Base-by-base conservation (phyloP, 1,284 basidiomycete genomes). In the Stereum hirsutum region DNA sequence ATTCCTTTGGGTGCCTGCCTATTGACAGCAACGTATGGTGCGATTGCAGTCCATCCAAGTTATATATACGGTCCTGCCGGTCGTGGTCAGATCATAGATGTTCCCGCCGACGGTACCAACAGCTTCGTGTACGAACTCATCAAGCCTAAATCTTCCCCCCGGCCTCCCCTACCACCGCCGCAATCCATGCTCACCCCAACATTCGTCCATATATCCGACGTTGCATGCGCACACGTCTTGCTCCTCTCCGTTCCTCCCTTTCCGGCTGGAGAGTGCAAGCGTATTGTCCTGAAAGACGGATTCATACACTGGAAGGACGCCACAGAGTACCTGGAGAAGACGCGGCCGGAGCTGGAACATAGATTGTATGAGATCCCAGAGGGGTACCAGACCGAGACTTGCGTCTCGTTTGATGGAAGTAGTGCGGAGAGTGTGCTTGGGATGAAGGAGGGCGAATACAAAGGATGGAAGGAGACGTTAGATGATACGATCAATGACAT, bases 401-500 rank as follows among this genome's bases (percentile, higher is more conserved):
- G 24, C 5, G 39, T 21, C 6, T 1, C 11, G 15, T 39, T 39
- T 19, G 24, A 39, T 12, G 21, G 21, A 3, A 25, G 12, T 19
- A 39, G 20, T 25, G 39, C 39, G 39, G 26, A n/a, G 17, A n/a
- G 4, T 8, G 25, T 41, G n/a, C 28, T 32, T 26, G 28, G 28
- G 10, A 41, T 41, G 25, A 17, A 23, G 15, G 15, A 36, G 11
- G n/a, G n/a, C 14, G 23, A 11, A 20, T 38, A 24, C 36, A 41
- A 30, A n/a, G 26, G 14, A 5, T 41, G 39, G 26, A 21, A 41
- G 39, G 39, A 41, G 39, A 41, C 39, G n/a, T 21, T 41, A 5
- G 27, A 30, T 7, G 39, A 28, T 15, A 41, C 39, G 4, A 26
- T 41, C 10, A 28, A 41, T 20, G 27, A 41, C 15, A 12, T 41